phyloP scores from a whole-genome alignment of 441 rosid species.

The Populus trichocarpa region DNA sequence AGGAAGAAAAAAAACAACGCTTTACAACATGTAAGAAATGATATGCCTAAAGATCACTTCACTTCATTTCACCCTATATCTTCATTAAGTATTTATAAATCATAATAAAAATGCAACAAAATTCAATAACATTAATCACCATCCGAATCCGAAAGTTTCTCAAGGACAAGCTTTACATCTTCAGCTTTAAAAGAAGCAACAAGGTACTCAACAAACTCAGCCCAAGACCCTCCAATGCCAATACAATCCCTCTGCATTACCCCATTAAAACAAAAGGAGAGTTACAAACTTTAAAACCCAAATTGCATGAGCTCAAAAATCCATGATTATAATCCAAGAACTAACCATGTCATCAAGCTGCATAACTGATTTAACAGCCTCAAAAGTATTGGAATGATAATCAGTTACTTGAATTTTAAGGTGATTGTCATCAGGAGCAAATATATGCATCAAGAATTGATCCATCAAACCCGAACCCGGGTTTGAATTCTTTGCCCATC shows the following conservation, averaged over 20 bases:
- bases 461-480: constrained; percentile 34
- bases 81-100: neutral
- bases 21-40: neutral
- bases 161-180: constrained; percentile 64
- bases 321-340: neutral
- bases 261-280: neutral
- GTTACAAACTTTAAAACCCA: neutral
- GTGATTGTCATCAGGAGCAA: constrained; percentile 57
- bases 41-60: neutral
- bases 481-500: constrained; percentile 32
- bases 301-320: neutral
- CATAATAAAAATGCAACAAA: neutral
- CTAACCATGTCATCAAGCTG: constrained; percentile 82
- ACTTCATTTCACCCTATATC: neutral
- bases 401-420: constrained; percentile 62
- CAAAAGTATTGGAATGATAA: constrained; percentile 56
- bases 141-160: constrained; percentile 30
- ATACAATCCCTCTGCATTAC: constrained; percentile 63
- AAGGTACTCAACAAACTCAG: constrained; percentile 69
- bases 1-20: neutral
- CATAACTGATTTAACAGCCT: constrained; percentile 51
- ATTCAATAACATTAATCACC: constrained; percentile 23
- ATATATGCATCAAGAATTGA: constrained; percentile 58
- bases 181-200: constrained; percentile 64
- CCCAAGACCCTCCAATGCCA: constrained; percentile 87